phyloP scores from a whole-genome alignment of 2,329 filamentous ascomycete species.

The Ceratocystiopsis sp. region DNA sequence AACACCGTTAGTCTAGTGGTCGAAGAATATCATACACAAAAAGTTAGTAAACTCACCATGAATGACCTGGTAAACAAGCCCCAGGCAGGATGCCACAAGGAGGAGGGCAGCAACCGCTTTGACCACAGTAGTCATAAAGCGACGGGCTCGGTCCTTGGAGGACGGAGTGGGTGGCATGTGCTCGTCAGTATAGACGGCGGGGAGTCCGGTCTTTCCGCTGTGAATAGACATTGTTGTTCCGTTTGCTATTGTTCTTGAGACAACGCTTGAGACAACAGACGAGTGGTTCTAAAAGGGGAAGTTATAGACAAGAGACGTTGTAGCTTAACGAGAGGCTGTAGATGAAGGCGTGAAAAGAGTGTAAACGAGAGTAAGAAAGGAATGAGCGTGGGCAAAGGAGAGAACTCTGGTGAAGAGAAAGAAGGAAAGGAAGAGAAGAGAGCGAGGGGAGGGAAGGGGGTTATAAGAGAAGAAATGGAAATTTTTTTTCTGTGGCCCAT shows the following conservation, averaged over 20 bases:
- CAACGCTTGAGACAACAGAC: too few relatives aligned
- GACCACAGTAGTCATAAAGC: not conserved
- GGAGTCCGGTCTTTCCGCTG: not conserved
- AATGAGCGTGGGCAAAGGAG: not conserved
- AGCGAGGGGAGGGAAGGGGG: not conserved
- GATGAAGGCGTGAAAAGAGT: not conserved
- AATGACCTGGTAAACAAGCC: slow-evolving; percentile 4
- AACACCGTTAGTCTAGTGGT: not conserved
- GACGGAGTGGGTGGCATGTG: not conserved
- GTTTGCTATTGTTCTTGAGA: too few relatives aligned
- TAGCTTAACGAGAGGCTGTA: too few relatives aligned
- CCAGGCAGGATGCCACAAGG: slow-evolving; percentile 1
- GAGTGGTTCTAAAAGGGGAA: too few relatives aligned
- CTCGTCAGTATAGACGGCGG: not conserved
- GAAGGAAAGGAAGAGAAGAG: not conserved
- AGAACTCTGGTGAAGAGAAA: not conserved
- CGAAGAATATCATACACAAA: too few relatives aligned
- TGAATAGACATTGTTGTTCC: slow-evolving; percentile 2
- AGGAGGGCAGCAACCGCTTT: slow-evolving; percentile 1
- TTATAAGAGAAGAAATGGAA: not conserved
- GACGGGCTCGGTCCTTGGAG: not conserved
- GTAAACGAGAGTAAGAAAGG: not conserved
- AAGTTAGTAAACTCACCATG: slow-evolving; percentile 1
- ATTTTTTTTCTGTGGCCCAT: not conserved
- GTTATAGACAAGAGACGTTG: too few relatives aligned